These are phyloP conservation scores for Aspergillus terreus DNA, from an alignment of 2,329 filamentous ascomycete genomes.

Conservation along the genomic window DNA sequence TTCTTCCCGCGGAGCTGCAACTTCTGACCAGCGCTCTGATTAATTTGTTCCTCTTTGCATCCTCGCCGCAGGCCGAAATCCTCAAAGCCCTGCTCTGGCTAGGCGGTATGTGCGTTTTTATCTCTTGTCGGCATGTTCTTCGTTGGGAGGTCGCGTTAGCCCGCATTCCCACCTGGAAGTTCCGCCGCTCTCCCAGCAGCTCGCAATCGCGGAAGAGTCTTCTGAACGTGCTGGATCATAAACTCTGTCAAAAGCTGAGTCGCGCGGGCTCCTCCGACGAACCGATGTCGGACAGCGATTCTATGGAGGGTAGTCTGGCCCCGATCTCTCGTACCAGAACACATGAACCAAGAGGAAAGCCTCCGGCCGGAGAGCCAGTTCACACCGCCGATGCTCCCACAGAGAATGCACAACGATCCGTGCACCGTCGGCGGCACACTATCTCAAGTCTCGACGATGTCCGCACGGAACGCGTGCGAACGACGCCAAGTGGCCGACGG, in stretches of 20 bases:
- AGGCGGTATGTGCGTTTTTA: slow-evolving; percentile 72
- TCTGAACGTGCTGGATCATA: slow-evolving; percentile 40
- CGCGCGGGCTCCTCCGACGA: slow-evolving; percentile 34
- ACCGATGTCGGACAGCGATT: slow-evolving; percentile 37
- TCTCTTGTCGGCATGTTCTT: slow-evolving; percentile 70
- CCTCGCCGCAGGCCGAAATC: slow-evolving; percentile 78
- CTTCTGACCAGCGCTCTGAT: slow-evolving; percentile 79
- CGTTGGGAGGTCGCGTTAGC: slow-evolving; percentile 82
- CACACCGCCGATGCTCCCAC: slow-evolving; percentile 22
- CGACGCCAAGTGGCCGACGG: slow-evolving; percentile 61
- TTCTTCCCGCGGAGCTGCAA: slow-evolving; percentile 82
- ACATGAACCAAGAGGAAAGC: slow-evolving; percentile 15
- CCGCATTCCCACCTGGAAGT: slow-evolving; percentile 86
- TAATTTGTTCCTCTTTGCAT: slow-evolving; percentile 72
- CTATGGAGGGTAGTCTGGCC: slow-evolving; percentile 18
- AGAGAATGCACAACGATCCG: slow-evolving; percentile 17
- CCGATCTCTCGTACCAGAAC: slow-evolving; percentile 35
- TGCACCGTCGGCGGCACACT: slow-evolving; percentile 45
- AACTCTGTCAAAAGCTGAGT: slow-evolving; percentile 50
- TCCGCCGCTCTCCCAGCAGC: slow-evolving; percentile 54
- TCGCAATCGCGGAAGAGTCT: slow-evolving; percentile 36
- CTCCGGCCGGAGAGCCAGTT: slow-evolving; percentile 11
- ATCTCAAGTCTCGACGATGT: slow-evolving; percentile 45
- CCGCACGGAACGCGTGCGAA: slow-evolving; percentile 27
- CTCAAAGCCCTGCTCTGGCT: slow-evolving; percentile 82